phyloP scores from a whole-genome alignment of 371 early-diverging fungal genomes.

The Capillidium rhysosporum region DNA sequence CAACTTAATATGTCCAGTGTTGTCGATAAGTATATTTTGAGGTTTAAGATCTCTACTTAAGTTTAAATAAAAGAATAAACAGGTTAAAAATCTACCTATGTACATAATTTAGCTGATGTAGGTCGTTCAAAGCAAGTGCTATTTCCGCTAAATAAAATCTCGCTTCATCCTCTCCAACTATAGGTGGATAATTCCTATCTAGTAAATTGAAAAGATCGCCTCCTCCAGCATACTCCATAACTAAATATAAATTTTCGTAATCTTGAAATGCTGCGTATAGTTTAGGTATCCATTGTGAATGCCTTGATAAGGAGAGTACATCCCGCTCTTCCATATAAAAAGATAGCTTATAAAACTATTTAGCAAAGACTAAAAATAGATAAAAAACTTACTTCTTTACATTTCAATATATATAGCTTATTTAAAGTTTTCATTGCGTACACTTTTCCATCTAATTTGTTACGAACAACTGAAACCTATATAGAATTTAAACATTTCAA shows the following conservation, averaged over 20 bases:
- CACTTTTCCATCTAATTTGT: slow-evolving; percentile 39
- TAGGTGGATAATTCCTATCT: slow-evolving; percentile 23
- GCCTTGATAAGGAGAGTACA: slow-evolving; percentile 37
- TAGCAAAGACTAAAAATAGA: background rate
- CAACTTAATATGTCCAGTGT: slow-evolving; percentile 36
- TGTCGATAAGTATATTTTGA: slow-evolving; percentile 10
- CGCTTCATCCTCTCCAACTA: slow-evolving; percentile 73
- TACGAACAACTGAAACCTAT: slow-evolving; percentile 52
- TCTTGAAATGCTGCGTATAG: slow-evolving; percentile 91
- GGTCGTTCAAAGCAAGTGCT: slow-evolving; percentile 68
- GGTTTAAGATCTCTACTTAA: slow-evolving; percentile 11
- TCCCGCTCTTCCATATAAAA: slow-evolving; percentile 81
- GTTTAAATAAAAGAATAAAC: background rate
- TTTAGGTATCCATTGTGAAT: slow-evolving; percentile 50
- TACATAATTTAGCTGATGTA: slow-evolving; percentile 86
- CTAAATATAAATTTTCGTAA: slow-evolving; percentile 62
- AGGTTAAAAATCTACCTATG: slow-evolving; percentile 36
- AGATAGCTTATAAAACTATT: slow-evolving; percentile 26
- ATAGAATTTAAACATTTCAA: background rate
- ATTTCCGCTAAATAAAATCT: slow-evolving; percentile 93
- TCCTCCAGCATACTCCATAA: slow-evolving; percentile 95
- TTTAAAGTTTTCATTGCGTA: slow-evolving; percentile 94
- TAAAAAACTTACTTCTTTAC: slow-evolving; percentile 36
- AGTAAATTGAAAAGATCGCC: slow-evolving; percentile 90
- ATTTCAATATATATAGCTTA: slow-evolving; percentile 65